phyloP scores from a whole-genome alignment of 2,329 filamentous ascomycete genomes.

The Verruconis gallopava region DNA sequence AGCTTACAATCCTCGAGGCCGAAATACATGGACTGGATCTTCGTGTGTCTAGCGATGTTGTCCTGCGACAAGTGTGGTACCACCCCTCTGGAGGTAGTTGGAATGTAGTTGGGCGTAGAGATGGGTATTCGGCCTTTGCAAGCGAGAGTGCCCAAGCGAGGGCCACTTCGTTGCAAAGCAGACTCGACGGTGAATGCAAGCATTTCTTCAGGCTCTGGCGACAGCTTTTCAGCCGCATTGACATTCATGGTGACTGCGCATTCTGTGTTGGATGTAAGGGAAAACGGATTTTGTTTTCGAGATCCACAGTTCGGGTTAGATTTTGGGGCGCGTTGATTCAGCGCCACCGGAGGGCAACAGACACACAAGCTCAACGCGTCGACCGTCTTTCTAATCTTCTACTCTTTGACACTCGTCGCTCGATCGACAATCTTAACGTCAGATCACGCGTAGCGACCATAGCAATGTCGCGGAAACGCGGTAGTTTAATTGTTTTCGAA shows the following conservation, averaged over 20 bases:
- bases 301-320: neutral
- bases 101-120: constrained; percentile 72
- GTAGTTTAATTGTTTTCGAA: constrained; percentile 72
- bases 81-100: constrained; percentile 66
- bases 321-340: neutral
- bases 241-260: neutral
- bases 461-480: constrained; percentile 32
- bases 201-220: constrained; percentile 23
- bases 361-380: too few relatives aligned
- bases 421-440: neutral
- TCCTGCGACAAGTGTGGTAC: constrained; percentile 86
- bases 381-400: too few relatives aligned
- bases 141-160: constrained; percentile 54
- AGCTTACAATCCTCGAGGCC: constrained; percentile 83
- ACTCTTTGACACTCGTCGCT: too few relatives aligned
- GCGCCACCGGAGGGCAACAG: neutral
- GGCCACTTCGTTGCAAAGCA: constrained; percentile 25
- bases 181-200: constrained; percentile 31
- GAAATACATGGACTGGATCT: constrained; percentile 60
- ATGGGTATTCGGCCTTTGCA: constrained; percentile 45
- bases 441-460: constrained; percentile 15
- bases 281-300: neutral
- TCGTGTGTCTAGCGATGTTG: constrained; percentile 52
- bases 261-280: neutral
- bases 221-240: neutral